These are phyloP conservation scores for Xylaria arbuscula DNA, from an alignment of 2,329 filamentous ascomycete species.

Conservation along the genomic window DNA sequence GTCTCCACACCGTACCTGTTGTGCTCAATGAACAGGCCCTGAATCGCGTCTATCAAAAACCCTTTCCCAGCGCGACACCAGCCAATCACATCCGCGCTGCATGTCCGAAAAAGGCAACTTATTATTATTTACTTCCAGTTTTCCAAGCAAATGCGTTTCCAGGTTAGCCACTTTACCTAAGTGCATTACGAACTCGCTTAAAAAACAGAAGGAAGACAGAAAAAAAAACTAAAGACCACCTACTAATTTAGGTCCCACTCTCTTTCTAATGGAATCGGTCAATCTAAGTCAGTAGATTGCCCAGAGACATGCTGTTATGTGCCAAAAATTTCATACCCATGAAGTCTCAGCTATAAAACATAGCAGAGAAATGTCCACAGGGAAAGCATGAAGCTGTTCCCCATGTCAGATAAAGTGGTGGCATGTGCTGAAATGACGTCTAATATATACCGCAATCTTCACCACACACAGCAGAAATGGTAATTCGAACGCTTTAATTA, in stretches of 20 bases:
- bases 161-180: constrained; percentile 36
- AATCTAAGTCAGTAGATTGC: constrained; percentile 19
- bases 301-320: constrained; percentile 19
- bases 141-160: constrained; percentile 40
- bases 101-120: constrained; percentile 48
- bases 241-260: constrained; percentile 23
- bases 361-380: too few relatives aligned
- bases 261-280: constrained; percentile 24
- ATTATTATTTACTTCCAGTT: constrained; percentile 45
- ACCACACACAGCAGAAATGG: not conserved
- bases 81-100: constrained; percentile 44
- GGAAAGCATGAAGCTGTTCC: not conserved
- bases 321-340: not conserved
- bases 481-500: constrained; percentile 13
- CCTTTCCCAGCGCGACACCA: constrained; percentile 32
- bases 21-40: constrained; percentile 10
- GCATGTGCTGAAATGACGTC: constrained; percentile 31
- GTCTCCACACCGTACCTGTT: constrained; percentile 41
- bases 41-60: constrained; percentile 42
- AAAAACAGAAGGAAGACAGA: constrained; percentile 30
- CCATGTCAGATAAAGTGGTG: not conserved
- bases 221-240: not conserved
- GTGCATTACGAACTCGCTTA: constrained; percentile 10
- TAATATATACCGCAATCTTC: constrained; percentile 22
- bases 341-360: not conserved